A percentile compares a stretch with the other conserved stretches of the same genome.
Conservation (phyloP, 2,329 filamentous ascomycete species). For the Aspergillus hiratsukae region DNA sequence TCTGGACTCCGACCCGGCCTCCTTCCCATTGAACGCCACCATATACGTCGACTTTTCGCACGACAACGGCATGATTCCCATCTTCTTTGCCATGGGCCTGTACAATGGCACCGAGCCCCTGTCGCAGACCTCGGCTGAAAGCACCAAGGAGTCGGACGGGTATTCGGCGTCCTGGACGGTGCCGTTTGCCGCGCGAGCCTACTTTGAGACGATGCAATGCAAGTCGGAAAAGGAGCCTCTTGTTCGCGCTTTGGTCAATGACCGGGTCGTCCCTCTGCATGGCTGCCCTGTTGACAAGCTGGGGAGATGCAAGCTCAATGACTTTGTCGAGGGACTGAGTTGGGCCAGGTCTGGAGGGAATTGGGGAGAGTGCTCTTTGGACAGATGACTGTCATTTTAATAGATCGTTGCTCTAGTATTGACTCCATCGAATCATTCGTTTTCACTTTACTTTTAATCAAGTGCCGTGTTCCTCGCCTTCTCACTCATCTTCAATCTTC, state of each 20-base stretch:
- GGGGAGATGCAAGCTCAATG: conserved; percentile 65
- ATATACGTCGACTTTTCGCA: conserved; percentile 90
- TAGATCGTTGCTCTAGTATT: neutral
- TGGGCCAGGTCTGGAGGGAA: conserved; percentile 69
- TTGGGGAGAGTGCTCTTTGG: conserved; percentile 63
- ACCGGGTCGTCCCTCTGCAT: conserved; percentile 68
- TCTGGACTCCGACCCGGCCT: conserved; percentile 60
- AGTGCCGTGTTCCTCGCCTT: neutral
- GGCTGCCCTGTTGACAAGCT: conserved; percentile 65
- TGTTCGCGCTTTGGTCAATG: conserved; percentile 78
- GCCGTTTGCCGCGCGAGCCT: conserved; percentile 74
- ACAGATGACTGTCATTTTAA: neutral
- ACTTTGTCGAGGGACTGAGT: conserved; percentile 68
- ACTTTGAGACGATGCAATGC: conserved; percentile 83
- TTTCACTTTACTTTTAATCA: neutral
- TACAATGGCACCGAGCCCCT: conserved; percentile 63
- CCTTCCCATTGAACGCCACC: conserved; percentile 65
- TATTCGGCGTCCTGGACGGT: conserved; percentile 76
- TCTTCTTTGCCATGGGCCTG: conserved; percentile 72
- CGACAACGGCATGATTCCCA: conserved; percentile 78
- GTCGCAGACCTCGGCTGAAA: conserved; percentile 46
- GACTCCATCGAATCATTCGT: neutral
- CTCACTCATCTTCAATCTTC: neutral
- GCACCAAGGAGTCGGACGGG: conserved; percentile 55
- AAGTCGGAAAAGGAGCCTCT: conserved; percentile 54